These are phyloP conservation scores for Linaria vulgaris DNA, from an alignment of 257 asterid species.

Conservation along the genomic window DNA sequence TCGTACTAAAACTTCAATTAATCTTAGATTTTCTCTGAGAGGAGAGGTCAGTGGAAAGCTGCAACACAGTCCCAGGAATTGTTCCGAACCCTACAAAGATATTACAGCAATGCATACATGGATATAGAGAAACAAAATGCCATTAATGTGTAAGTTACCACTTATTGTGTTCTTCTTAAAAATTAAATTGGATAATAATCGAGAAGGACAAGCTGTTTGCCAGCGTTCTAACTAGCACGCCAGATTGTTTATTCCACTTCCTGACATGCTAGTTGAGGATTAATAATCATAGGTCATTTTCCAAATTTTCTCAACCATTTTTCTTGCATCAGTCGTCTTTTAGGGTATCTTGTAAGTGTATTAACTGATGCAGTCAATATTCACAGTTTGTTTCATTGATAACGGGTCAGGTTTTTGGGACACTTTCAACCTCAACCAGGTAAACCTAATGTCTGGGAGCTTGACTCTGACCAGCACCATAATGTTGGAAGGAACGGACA, in stretches of 20 bases:
- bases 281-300: not conserved
- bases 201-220: conserved; percentile 4
- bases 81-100: conserved; percentile 72
- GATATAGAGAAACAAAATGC: conserved; percentile 76
- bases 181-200: not conserved
- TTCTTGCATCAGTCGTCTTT: conserved; percentile 2
- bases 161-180: not conserved
- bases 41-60: conserved; percentile 83
- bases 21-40: conserved; percentile 59
- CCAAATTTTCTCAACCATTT: not conserved
- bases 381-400: conserved; percentile 11
- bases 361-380: conserved; percentile 8
- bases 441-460: conserved; percentile 71
- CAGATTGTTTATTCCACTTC: not conserved
- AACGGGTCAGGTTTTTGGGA: conserved; percentile 72
- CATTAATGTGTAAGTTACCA: conserved; percentile 59
- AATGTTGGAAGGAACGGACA: conserved; percentile 54
- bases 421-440: conserved; percentile 67
- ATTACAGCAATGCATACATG: conserved; percentile 73
- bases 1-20: not conserved
- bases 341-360: not conserved
- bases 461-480: conserved; percentile 67
- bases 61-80: conserved; percentile 76
- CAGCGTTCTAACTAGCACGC: conserved; percentile 10
- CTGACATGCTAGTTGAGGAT: not conserved